Evolutionary conservation across 306 rosid species (phyloP).

Genomic region (Sicyos baderoa): DNA sequence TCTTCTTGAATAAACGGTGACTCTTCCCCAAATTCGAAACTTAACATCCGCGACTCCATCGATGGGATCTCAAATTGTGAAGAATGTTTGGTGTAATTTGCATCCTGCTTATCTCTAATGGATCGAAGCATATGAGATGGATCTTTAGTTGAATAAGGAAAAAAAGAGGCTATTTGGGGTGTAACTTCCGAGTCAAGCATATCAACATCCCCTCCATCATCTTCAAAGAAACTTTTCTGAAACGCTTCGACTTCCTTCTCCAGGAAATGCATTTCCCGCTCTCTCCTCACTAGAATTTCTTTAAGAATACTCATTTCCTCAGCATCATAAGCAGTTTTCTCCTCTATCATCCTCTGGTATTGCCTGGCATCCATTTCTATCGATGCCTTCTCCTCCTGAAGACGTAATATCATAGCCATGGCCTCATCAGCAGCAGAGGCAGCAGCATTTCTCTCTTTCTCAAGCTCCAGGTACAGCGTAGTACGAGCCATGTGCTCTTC

Average conservation of each 20-base stretch:
- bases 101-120: slow-evolving; percentile 16
- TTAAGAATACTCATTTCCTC: slow-evolving; percentile 54
- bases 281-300: slow-evolving; percentile 46
- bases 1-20: slow-evolving; percentile 17
- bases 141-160: slow-evolving; percentile 16
- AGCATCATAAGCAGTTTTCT: slow-evolving; percentile 38
- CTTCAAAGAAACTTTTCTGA: slow-evolving; percentile 28
- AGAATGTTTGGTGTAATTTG: slow-evolving; percentile 17
- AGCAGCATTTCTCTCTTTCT: slow-evolving; percentile 51
- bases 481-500: slow-evolving; percentile 34
- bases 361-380: slow-evolving; percentile 50
- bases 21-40: slow-evolving; percentile 29
- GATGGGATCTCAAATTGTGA: slow-evolving; percentile 25
- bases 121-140: slow-evolving; percentile 19
- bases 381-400: slow-evolving; percentile 47
- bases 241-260: slow-evolving; percentile 37
- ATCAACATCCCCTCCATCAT: slow-evolving; percentile 27
- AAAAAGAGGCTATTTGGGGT: slow-evolving; percentile 9
- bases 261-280: slow-evolving; percentile 44
- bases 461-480: slow-evolving; percentile 39
- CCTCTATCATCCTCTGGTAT: slow-evolving; percentile 45
- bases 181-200: slow-evolving; percentile 22
- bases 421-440: slow-evolving; percentile 49
- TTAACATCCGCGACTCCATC: slow-evolving; percentile 17
- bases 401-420: slow-evolving; percentile 51